Percentiles rank a stretch among this genome's conserved stretches.
Conservation (phyloP, 1,139 yeast genomes). For the Geotrichum australiense region DNA sequence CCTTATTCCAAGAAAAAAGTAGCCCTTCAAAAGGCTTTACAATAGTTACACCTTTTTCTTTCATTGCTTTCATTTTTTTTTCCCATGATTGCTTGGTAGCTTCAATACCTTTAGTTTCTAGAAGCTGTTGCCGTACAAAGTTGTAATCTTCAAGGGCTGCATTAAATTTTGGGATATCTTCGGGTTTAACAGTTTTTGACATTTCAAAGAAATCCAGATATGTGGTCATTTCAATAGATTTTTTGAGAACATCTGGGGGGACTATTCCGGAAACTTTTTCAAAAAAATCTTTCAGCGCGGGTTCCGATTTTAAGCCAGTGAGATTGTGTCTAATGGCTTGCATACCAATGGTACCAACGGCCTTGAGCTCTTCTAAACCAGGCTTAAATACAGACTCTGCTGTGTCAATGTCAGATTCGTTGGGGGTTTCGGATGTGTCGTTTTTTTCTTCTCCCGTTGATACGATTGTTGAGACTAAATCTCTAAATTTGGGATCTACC, state of each 20-base stretch:
- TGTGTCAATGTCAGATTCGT: constrained; percentile 10
- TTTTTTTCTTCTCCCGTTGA: not conserved
- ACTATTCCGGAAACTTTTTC: constrained; percentile 27
- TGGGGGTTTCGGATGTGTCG: not conserved
- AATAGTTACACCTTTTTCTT: constrained; percentile 36
- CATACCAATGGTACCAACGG: constrained; percentile 76
- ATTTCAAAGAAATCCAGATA: constrained; percentile 60
- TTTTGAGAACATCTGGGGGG: constrained; percentile 34
- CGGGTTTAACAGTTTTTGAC: constrained; percentile 42
- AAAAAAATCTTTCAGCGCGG: constrained; percentile 20
- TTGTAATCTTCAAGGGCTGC: constrained; percentile 61
- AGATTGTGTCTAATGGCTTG: constrained; percentile 75
- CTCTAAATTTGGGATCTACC: constrained; percentile 37
- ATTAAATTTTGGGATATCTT: constrained; percentile 54
- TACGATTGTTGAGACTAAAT: constrained; percentile 27
- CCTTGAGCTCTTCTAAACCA: constrained; percentile 46
- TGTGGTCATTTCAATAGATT: constrained; percentile 1
- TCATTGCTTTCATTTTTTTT: constrained; percentile 67
- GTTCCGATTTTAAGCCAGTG: constrained; percentile 45
- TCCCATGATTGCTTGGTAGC: constrained; percentile 89
- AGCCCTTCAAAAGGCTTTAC: constrained; percentile 61
- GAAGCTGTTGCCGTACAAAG: constrained; percentile 61
- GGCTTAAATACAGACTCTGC: constrained; percentile 42
- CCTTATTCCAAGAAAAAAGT: constrained; percentile 70
- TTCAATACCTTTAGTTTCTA: constrained; percentile 74